Conservation (phyloP, 1,284 basidiomycete genomes). For the Sanguinoderma infundibulare region DNA sequence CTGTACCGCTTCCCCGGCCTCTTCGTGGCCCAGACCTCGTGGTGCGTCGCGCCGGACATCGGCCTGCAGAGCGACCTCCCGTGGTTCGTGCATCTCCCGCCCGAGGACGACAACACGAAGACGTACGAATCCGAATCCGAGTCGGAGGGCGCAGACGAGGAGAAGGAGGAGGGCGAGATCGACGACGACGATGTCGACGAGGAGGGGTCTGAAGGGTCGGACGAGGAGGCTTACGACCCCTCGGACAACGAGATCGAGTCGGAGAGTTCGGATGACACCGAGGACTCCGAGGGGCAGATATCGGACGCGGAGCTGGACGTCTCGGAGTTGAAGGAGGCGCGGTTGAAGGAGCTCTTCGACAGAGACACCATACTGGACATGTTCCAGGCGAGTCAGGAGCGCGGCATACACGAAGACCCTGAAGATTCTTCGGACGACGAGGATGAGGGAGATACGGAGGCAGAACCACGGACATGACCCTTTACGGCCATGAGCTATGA, state of each 20-base stretch:
- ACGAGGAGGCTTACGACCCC: neutral
- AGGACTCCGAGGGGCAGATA: conserved; percentile 8
- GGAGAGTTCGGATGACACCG: neutral
- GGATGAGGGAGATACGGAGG: neutral
- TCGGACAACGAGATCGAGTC: conserved; percentile 1
- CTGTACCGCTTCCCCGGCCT: neutral
- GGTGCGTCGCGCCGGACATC: conserved; percentile 5
- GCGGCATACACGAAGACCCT: neutral
- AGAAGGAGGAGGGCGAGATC: neutral
- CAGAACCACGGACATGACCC: neutral
- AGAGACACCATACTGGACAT: conserved; percentile 5
- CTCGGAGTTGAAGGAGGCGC: neutral
- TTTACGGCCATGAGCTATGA: neutral
- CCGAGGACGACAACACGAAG: conserved; percentile 2
- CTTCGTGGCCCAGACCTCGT: conserved; percentile 5
- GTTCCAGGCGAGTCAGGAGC: conserved; percentile 1
- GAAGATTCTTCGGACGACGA: neutral
- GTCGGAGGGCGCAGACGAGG: neutral
- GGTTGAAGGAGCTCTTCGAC: conserved; percentile 4
- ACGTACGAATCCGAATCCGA: neutral
- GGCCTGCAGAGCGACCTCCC: conserved; percentile 1
- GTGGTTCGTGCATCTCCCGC: conserved; percentile 4
- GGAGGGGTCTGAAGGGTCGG: neutral
- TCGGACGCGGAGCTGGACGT: conserved; percentile 7
- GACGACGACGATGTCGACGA: conserved; percentile 2